phyloP scores from a whole-genome alignment of 768 basidiomycete genomes.

The Lepiota venenata region DNA sequence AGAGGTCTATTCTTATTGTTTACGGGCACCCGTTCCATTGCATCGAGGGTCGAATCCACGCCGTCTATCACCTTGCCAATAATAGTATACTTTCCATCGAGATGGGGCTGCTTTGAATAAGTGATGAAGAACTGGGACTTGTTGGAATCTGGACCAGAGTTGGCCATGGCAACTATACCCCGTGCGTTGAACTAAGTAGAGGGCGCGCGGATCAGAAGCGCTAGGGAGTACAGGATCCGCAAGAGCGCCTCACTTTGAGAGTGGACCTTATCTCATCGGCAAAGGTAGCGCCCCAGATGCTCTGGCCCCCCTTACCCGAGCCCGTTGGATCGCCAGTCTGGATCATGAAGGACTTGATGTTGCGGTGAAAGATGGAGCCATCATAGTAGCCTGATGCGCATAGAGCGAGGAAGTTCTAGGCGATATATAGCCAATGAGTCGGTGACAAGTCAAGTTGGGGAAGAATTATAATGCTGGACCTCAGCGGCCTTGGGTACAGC shows the following conservation, averaged over 20 bases:
- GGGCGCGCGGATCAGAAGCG: constrained; percentile 20
- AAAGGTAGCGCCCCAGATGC: constrained; percentile 93
- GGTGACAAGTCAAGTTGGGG: constrained; percentile 9
- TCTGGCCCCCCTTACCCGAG: constrained; percentile 94
- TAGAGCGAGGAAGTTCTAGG: constrained; percentile 91
- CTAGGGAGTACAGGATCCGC: constrained; percentile 12
- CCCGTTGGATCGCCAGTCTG: constrained; percentile 91
- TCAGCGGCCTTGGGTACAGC: constrained; percentile 94
- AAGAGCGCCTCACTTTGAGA: constrained; percentile 62
- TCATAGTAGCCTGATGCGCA: constrained; percentile 90
- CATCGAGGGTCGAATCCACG: constrained; percentile 87
- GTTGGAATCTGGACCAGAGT: constrained; percentile 91
- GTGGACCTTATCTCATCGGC: constrained; percentile 92
- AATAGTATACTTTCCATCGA: constrained; percentile 94
- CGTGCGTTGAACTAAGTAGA: constrained; percentile 95
- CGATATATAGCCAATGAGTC: constrained; percentile 10
- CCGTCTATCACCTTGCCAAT: constrained; percentile 99
- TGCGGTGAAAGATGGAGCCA: constrained; percentile 84
- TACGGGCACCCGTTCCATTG: constrained; percentile 91
- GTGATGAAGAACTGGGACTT: constrained; percentile 90
- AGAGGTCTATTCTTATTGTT: constrained; percentile 88
- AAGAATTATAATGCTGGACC: constrained; percentile 39
- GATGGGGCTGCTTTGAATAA: constrained; percentile 89
- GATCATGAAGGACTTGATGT: constrained; percentile 95
- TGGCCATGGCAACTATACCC: constrained; percentile 97